Conservation (phyloP, 2,329 filamentous ascomycete species). For the Didymella keratinophila region DNA sequence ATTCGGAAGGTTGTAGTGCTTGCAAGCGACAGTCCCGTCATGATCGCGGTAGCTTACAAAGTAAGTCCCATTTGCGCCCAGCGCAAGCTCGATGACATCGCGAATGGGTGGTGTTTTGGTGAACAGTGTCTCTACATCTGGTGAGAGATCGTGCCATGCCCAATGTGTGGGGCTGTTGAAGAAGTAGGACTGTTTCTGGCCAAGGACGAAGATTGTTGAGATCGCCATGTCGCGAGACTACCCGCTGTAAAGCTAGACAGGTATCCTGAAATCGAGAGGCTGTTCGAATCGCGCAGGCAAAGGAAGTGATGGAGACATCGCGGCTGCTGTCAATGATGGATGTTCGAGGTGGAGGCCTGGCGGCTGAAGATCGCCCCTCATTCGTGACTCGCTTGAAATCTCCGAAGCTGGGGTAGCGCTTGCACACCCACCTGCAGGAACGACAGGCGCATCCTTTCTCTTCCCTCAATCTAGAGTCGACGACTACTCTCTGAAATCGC, state of each 20-base stretch:
- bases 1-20: constrained; percentile 46
- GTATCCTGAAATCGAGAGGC: not conserved
- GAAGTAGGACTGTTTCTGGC: constrained; percentile 41
- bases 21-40: constrained; percentile 24
- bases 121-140: constrained; percentile 41
- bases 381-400: constrained; percentile 22
- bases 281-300: no score
- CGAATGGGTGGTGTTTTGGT: constrained; percentile 40
- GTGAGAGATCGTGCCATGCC: constrained; percentile 41
- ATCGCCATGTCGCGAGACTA: constrained; percentile 32
- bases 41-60: constrained; percentile 40
- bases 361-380: constrained; percentile 5
- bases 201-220: constrained; percentile 40
- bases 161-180: constrained; percentile 47
- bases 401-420: constrained; percentile 14
- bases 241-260: not conserved
- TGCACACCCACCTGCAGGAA: constrained; percentile 21
- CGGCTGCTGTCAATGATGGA: not conserved
- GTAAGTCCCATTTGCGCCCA: constrained; percentile 37
- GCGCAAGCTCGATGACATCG: constrained; percentile 39
- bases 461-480: no score
- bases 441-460: not conserved
- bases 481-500: not conserved
- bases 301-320: no score
- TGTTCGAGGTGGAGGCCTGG: constrained; percentile 2